Conservation (phyloP, 306 rosid genomes). For the Rosa multiflora region DNA sequence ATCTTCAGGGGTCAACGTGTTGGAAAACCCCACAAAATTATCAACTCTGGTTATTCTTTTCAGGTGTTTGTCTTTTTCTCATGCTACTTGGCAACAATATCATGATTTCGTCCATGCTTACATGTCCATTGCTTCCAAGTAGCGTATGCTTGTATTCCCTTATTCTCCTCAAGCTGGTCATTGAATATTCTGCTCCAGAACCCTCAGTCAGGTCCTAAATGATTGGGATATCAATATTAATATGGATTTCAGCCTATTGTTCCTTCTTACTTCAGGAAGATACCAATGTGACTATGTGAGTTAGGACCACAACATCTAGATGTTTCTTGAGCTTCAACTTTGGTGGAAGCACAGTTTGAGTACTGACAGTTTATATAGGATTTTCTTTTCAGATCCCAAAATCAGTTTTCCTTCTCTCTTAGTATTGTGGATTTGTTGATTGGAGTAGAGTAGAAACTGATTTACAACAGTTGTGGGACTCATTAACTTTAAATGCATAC, state of each 20-base stretch:
- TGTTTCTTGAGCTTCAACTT: not conserved
- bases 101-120: not conserved
- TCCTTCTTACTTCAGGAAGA: not conserved
- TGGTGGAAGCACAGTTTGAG: not conserved
- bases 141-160: not conserved
- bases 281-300: not conserved
- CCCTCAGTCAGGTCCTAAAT: not conserved
- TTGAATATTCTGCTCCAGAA: not conserved
- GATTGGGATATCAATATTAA: not conserved
- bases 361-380: not conserved
- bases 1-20: not conserved
- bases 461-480: not conserved
- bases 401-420: not conserved
- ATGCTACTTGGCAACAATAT: not conserved
- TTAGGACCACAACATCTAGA: not conserved
- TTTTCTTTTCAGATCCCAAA: not conserved
- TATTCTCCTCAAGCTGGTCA: slow-evolving; percentile 4
- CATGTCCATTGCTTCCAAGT: not conserved
- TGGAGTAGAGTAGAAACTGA: not conserved
- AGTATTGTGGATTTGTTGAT: not conserved
- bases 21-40: not conserved
- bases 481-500: not conserved
- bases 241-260: not conserved
- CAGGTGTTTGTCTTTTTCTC: not conserved
- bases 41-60: not conserved